A percentile compares a stretch with the other conserved stretches of the same genome.
Conservation (phyloP, 2,329 filamentous ascomycete genomes). For the Ascochyta pisi region DNA sequence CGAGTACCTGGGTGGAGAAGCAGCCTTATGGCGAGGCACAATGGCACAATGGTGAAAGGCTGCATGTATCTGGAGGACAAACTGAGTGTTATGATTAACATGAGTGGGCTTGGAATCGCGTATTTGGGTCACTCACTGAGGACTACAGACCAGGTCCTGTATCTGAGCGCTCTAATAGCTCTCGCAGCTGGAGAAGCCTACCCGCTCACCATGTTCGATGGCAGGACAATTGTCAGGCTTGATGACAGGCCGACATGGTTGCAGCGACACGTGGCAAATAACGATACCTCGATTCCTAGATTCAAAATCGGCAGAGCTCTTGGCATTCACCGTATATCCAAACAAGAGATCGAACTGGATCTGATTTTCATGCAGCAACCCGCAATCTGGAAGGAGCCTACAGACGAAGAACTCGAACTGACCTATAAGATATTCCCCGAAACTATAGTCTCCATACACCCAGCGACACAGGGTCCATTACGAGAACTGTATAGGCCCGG, state of each 20-base stretch:
- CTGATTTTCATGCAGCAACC: conserved; percentile 16
- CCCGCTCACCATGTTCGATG: conserved; percentile 19
- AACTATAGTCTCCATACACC: conserved; percentile 1
- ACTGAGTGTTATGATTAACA: conserved; percentile 26
- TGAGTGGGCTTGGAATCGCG: conserved; percentile 20
- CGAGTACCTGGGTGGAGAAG: conserved; percentile 9
- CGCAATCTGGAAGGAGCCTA: neutral
- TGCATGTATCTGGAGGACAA: conserved; percentile 18
- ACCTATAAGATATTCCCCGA: conserved; percentile 4
- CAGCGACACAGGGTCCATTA: neutral
- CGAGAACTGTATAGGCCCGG: neutral
- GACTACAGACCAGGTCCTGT: conserved; percentile 17
- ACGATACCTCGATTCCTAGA: conserved; percentile 10
- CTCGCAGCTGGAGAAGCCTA: conserved; percentile 22
- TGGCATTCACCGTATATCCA: conserved; percentile 16
- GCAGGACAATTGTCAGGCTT: neutral
- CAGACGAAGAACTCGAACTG: neutral
- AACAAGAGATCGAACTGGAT: conserved; percentile 18
- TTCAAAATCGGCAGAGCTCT: conserved; percentile 7
- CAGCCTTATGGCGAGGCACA: conserved; percentile 24
- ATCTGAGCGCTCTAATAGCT: conserved; percentile 14
- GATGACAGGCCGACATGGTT: conserved; percentile 17
- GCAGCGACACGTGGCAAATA: neutral
- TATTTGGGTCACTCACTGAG: conserved; percentile 9
- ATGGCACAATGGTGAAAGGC: conserved; percentile 15